Evolutionary conservation across 108 stramenopile genomes (phyloP).

Genomic region (Nannochloropsis gaditana): DNA sequence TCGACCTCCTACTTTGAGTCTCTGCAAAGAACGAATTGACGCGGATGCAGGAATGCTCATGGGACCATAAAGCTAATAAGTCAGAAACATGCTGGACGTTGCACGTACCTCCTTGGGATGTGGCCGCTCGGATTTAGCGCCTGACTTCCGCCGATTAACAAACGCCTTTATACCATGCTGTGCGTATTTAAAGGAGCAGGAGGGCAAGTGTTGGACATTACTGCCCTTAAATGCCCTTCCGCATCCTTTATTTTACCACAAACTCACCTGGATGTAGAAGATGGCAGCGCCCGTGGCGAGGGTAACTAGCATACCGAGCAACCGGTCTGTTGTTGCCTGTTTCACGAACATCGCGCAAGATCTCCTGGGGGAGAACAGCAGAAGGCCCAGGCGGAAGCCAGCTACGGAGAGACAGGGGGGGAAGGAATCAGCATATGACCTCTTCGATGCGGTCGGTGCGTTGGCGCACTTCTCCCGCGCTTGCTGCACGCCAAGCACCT

Average conservation of each 20-base stretch:
- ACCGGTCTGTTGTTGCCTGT: neutral
- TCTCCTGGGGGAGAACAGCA: neutral
- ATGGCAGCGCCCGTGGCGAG: neutral
- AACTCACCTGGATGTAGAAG: constrained; percentile 17
- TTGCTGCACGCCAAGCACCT: too few relatives aligned
- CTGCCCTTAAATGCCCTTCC: too few relatives aligned
- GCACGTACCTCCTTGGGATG: neutral
- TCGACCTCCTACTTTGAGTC: too few relatives aligned
- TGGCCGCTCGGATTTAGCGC: neutral
- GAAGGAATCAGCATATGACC: neutral
- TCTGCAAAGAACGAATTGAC: too few relatives aligned
- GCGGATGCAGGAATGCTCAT: too few relatives aligned
- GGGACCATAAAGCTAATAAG: too few relatives aligned
- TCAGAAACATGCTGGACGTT: neutral
- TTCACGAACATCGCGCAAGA: neutral
- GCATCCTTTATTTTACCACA: too few relatives aligned
- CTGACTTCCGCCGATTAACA: constrained; percentile 2
- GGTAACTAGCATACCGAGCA: neutral
- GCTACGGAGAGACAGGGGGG: neutral
- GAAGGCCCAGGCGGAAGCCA: neutral
- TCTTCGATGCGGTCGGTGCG: neutral
- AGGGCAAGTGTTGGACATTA: neutral
- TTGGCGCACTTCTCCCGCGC: neutral
- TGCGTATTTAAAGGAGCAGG: neutral
- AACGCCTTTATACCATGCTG: constrained; percentile 5